Percentiles rank a stretch among this genome's conserved stretches.
These are phyloP conservation scores for Simmondsia chinensis DNA, from an alignment of 148 eudicot genomes.

Conservation along the genomic window DNA sequence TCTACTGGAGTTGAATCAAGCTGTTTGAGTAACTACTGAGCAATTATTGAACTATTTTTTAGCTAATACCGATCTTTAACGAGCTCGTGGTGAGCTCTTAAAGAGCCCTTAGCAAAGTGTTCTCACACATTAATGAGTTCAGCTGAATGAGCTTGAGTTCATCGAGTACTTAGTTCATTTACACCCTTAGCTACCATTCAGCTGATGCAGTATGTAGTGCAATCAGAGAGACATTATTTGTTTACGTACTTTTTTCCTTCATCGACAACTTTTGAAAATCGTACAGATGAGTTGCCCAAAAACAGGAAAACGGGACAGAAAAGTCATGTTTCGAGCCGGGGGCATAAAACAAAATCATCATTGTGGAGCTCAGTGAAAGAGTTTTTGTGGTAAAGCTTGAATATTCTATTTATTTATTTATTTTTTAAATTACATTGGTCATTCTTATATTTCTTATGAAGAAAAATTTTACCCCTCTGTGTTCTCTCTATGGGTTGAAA, in stretches of 20 bases:
- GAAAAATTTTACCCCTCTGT: background rate
- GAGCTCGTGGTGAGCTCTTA: too few relatives aligned
- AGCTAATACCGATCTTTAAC: too few relatives aligned
- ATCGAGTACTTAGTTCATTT: too few relatives aligned
- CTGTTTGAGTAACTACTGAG: too few relatives aligned
- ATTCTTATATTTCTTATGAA: background rate
- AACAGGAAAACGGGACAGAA: conserved; percentile 8
- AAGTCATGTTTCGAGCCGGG: conserved; percentile 12
- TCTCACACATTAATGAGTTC: too few relatives aligned
- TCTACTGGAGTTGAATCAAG: too few relatives aligned
- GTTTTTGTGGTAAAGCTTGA: conserved; percentile 33
- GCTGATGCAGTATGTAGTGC: conserved; percentile 5
- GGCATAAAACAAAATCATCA: conserved; percentile 16
- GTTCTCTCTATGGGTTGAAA: background rate
- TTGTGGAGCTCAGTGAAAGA: conserved; percentile 41
- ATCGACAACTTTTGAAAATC: background rate
- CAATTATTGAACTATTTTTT: too few relatives aligned
- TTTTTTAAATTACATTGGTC: background rate
- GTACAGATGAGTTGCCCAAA: conserved; percentile 16
- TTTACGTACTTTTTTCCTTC: background rate
- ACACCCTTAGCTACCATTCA: too few relatives aligned
- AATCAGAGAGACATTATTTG: conserved; percentile 1
- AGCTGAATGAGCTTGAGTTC: too few relatives aligned
- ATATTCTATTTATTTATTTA: background rate
- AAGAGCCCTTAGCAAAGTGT: too few relatives aligned